phyloP scores from a whole-genome alignment of 441 rosid species.

The Corymbia citriodora region DNA sequence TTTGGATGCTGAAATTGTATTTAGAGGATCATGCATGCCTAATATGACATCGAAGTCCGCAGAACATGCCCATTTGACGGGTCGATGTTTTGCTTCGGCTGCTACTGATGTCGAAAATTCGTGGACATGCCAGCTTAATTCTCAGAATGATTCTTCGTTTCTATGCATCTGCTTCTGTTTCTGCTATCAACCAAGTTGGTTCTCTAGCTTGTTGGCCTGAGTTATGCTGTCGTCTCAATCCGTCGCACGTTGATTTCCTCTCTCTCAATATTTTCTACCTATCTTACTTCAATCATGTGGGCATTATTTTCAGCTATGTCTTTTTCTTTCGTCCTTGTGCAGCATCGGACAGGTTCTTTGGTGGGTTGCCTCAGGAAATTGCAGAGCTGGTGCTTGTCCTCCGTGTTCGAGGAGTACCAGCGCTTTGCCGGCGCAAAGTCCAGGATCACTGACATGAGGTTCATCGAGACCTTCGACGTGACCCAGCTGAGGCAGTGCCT shows the following conservation, averaged over 20 bases:
- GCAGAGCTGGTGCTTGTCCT: constrained; percentile 81
- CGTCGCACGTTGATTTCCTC: background rate
- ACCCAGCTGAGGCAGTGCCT: constrained; percentile 52
- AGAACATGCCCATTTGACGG: background rate
- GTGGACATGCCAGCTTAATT: background rate
- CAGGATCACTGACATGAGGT: constrained; percentile 50
- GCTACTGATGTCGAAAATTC: background rate
- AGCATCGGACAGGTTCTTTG: constrained; percentile 93
- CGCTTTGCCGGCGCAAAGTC: constrained; percentile 65
- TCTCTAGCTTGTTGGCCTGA: background rate
- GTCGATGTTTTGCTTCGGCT: background rate
- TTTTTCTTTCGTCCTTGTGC: constrained; percentile 11
- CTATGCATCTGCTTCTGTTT: background rate
- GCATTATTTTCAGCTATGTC: background rate
- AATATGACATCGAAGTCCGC: too few species aligned
- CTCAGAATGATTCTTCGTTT: background rate
- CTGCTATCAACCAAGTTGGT: background rate
- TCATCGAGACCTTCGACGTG: constrained; percentile 59
- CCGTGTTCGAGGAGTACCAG: constrained; percentile 73
- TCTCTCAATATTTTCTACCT: background rate
- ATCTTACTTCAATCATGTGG: background rate
- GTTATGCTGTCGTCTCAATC: background rate
- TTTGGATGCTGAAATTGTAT: background rate
- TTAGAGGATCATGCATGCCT: background rate
- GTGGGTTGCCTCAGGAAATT: constrained; percentile 91